These are phyloP conservation scores for Eucalyptus polybractea DNA, from an alignment of 345 rosid genomes.

Conservation along the genomic window DNA sequence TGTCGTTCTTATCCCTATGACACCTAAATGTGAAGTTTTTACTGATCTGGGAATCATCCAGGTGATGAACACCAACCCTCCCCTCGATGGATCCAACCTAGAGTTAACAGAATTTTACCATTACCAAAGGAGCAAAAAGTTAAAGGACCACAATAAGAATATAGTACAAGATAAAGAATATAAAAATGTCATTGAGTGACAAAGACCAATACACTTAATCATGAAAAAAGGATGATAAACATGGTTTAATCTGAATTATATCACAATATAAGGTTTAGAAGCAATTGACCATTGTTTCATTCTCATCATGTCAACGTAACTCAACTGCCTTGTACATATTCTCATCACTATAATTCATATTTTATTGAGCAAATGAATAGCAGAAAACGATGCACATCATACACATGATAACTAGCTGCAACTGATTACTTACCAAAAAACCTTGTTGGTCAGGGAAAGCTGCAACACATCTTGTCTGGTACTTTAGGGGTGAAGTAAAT, in stretches of 20 bases:
- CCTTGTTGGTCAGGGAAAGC: constrained; percentile 99
- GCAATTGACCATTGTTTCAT: background rate
- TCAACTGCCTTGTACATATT: background rate
- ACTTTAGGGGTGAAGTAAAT: constrained; percentile 74
- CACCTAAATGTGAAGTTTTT: constrained; percentile 77
- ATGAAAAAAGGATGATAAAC: background rate
- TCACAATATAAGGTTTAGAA: background rate
- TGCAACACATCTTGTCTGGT: constrained; percentile 94
- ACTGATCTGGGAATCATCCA: constrained; percentile 67
- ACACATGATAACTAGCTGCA: background rate
- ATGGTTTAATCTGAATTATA: background rate
- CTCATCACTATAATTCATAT: background rate
- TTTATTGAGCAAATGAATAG: background rate
- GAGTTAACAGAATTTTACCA: background rate
- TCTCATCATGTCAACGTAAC: background rate
- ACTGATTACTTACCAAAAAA: constrained; percentile 42
- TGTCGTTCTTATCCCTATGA: no score
- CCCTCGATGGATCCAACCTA: constrained; percentile 99
- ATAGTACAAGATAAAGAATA: background rate
- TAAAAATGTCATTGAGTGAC: background rate
- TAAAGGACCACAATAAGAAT: background rate
- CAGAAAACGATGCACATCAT: background rate
- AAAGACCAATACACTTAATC: background rate
- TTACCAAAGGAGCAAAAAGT: background rate
- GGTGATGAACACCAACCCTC: constrained; percentile 92